phyloP scores from a whole-genome alignment of 495 filamentous ascomycete species.

The Trypethelium eluteriae region DNA sequence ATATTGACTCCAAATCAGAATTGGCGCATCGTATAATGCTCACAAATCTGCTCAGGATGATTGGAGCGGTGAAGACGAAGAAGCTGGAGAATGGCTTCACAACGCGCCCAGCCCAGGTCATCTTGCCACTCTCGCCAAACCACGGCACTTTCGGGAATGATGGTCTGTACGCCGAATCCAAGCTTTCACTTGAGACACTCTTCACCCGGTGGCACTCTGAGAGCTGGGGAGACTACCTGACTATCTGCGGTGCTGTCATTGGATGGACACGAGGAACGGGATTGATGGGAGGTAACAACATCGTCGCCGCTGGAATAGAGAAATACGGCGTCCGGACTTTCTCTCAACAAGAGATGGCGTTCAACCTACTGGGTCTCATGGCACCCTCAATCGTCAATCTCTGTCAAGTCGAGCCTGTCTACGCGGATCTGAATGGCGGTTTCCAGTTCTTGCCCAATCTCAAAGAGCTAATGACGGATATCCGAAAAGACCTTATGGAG shows the following conservation, averaged over 20 bases:
- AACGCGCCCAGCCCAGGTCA: conserved; percentile 91
- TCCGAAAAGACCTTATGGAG: conserved; percentile 86
- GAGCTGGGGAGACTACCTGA: conserved; percentile 95
- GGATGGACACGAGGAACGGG: conserved; percentile 98
- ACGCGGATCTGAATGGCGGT: conserved; percentile 93
- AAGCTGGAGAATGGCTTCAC: conserved; percentile 82
- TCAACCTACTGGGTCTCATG: conserved; percentile 97
- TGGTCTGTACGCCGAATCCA: conserved; percentile 96
- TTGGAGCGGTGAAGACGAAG: conserved; percentile 83
- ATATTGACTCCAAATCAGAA: conserved; percentile 95
- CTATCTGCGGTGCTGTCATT: conserved; percentile 96
- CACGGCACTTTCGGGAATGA: conserved; percentile 98
- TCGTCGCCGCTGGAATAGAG: conserved; percentile 94
- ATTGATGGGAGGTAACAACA: conserved; percentile 96
- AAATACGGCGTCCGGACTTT: conserved; percentile 95
- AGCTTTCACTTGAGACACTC: conserved; percentile 89
- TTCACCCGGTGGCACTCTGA: conserved; percentile 99
- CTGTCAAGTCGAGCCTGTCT: conserved; percentile 92
- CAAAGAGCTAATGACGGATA: conserved; percentile 84
- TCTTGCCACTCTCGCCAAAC: conserved; percentile 92
- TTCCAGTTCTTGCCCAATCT: conserved; percentile 95
- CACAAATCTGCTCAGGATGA: conserved; percentile 86
- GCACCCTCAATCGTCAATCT: conserved; percentile 87
- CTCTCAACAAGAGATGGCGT: conserved; percentile 98
- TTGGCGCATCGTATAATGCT: conserved; percentile 98